A percentile compares a stretch with the other conserved stretches of the same genome.
Evolutionary conservation across 176 grass and related monocot genomes (phyloP).

Genomic region (Eleusine coracana): DNA sequence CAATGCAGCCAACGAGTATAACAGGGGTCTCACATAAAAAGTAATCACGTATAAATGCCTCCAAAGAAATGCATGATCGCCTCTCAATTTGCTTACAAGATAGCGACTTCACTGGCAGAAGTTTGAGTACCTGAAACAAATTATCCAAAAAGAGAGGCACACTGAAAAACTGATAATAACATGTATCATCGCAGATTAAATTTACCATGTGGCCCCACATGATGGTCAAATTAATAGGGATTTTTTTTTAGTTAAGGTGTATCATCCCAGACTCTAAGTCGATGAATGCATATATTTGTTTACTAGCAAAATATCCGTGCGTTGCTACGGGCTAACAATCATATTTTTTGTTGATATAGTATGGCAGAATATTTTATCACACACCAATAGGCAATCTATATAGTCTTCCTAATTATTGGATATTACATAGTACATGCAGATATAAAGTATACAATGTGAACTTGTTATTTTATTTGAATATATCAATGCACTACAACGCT

Average conservation of each 20-base stretch:
- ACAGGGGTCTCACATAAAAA: slow-evolving; percentile 85
- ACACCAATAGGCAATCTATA: too few relatives aligned
- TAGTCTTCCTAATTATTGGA: too few relatives aligned
- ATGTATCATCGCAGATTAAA: neutral
- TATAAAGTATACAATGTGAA: too few relatives aligned
- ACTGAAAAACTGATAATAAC: neutral
- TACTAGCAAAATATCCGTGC: too few relatives aligned
- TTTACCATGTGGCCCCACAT: neutral
- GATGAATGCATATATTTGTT: neutral
- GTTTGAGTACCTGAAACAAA: slow-evolving; percentile 60
- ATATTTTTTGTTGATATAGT: too few relatives aligned
- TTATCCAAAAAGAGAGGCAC: slow-evolving; percentile 4
- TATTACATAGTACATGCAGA: too few relatives aligned
- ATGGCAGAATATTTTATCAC: too few relatives aligned
- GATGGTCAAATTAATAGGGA: neutral
- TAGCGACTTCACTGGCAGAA: slow-evolving; percentile 77
- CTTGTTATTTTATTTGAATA: too few relatives aligned
- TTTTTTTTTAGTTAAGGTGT: neutral
- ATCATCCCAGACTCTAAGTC: neutral
- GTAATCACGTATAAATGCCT: slow-evolving; percentile 86
- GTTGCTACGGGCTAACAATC: too few relatives aligned
- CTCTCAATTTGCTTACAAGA: slow-evolving; percentile 82
- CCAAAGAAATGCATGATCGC: slow-evolving; percentile 78
- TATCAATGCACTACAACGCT: too few relatives aligned
- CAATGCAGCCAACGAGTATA: slow-evolving; percentile 90